Conservation (phyloP, 2,329 filamentous ascomycete species). For the Scedosporium minutisporum region DNA sequence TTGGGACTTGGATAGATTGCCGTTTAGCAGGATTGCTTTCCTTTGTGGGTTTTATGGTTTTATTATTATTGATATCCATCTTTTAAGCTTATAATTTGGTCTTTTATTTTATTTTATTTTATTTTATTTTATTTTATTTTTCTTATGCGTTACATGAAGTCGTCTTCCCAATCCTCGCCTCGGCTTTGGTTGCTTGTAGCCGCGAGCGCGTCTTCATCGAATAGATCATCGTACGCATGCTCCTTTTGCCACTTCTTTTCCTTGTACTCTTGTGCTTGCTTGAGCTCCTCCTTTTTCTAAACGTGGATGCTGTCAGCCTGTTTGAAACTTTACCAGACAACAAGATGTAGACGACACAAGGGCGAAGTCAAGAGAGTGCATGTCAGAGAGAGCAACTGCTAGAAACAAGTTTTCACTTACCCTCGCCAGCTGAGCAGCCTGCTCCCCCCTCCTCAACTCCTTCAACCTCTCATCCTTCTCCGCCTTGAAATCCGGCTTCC, state of each 20-base stretch:
- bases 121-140: background rate
- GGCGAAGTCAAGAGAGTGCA: too few relatives aligned
- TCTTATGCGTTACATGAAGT: conserved; percentile 67
- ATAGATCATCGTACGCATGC: conserved; percentile 93
- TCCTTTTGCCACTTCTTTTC: conserved; percentile 91
- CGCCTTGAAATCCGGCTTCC: conserved; percentile 70
- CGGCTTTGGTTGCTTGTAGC: conserved; percentile 78
- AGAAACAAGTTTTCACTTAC: conserved; percentile 31
- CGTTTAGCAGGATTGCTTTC: background rate
- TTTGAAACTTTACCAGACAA: too few relatives aligned
- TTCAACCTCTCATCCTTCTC: conserved; percentile 72
- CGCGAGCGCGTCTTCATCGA: conserved; percentile 72
- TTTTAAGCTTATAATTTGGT: too few relatives aligned
- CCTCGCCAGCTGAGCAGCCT: conserved; percentile 49
- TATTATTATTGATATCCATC: background rate
- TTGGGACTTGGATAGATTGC: background rate
- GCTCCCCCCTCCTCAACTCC: conserved; percentile 63
- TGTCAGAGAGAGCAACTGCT: background rate
- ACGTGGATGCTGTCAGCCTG: too few relatives aligned
- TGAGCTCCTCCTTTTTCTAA: conserved; percentile 68
- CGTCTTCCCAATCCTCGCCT: conserved; percentile 68
- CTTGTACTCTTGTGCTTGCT: conserved; percentile 67
- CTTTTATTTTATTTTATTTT: background rate
- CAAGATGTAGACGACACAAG: too few relatives aligned
- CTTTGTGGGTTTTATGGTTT: background rate